Percentiles rank a stretch among this genome's conserved stretches.
phyloP scores from a whole-genome alignment of 352 stramenopile species.

The Pythium brachiatum region DNA sequence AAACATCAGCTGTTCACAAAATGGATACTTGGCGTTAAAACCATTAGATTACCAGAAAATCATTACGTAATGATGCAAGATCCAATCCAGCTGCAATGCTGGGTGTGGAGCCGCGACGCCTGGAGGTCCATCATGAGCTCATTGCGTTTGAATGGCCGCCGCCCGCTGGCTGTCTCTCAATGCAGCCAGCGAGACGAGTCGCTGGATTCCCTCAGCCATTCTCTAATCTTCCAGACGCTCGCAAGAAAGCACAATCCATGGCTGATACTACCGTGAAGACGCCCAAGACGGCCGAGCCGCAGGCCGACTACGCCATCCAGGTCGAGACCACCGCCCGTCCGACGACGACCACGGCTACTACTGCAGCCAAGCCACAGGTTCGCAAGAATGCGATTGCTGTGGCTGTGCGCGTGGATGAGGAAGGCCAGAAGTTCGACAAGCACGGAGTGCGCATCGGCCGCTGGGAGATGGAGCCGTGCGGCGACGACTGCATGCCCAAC shows the following conservation, averaged over 20 bases:
- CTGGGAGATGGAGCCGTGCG: conserved; percentile 14
- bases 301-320: conserved; percentile 13
- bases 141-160: not conserved
- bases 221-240: not conserved
- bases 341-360: not conserved
- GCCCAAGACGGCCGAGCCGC: conserved; percentile 4
- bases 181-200: too few species aligned
- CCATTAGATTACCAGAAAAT: not conserved
- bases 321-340: not conserved
- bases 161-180: too few species aligned
- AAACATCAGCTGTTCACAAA: not conserved
- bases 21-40: not conserved
- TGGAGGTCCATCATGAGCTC: not conserved
- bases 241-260: not conserved
- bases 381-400: not conserved
- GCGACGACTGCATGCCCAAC: conserved; percentile 1
- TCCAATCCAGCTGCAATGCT: not conserved
- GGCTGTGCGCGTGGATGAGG: not conserved
- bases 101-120: not conserved
- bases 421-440: not conserved
- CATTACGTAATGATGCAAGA: conserved; percentile 7
- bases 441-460: not conserved
- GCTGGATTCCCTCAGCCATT: too few species aligned
- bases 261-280: not conserved
- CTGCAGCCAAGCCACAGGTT: not conserved